These are phyloP conservation scores for Nemania diffusa DNA, from an alignment of 2,329 filamentous ascomycete genomes.

Conservation along the genomic window DNA sequence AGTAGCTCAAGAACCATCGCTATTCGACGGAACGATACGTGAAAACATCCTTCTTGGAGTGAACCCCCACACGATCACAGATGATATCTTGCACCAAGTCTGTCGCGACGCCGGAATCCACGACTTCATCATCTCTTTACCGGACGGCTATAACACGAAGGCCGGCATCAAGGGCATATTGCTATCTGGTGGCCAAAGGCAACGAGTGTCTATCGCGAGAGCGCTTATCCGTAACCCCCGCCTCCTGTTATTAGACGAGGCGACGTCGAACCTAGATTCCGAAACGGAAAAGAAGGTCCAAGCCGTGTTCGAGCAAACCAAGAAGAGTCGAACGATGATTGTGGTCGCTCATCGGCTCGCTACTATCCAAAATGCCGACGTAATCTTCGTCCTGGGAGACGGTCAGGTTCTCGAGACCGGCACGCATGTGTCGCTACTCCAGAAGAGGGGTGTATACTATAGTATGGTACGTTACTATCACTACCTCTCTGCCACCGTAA, in stretches of 20 bases:
- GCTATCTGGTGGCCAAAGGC: constrained; percentile 75
- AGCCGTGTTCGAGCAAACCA: constrained; percentile 72
- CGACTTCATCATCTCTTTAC: constrained; percentile 75
- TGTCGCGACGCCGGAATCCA: constrained; percentile 73
- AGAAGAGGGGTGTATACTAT: constrained; percentile 64
- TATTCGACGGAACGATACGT: constrained; percentile 70
- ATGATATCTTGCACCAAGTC: constrained; percentile 61
- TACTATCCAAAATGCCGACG: constrained; percentile 80
- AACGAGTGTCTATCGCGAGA: constrained; percentile 77
- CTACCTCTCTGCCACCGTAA: not conserved
- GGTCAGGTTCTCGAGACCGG: constrained; percentile 67
- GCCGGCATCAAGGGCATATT: constrained; percentile 75
- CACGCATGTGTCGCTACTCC: constrained; percentile 61
- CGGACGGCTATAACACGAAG: constrained; percentile 73
- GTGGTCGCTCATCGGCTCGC: constrained; percentile 81
- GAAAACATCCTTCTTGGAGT: constrained; percentile 78
- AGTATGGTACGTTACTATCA: constrained; percentile 61
- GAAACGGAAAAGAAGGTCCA: constrained; percentile 67
- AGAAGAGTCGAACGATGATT: constrained; percentile 71
- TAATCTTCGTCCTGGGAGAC: constrained; percentile 80
- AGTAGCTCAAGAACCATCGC: constrained; percentile 77
- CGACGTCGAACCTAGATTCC: constrained; percentile 74
- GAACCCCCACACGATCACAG: constrained; percentile 61
- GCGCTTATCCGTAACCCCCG: constrained; percentile 73
- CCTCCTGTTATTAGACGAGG: constrained; percentile 76